Evolutionary conservation across 768 basidiomycete genomes (phyloP), one percentile per base, ranked within the genome.

Genomic region (Termitomyces sp.): DNA sequence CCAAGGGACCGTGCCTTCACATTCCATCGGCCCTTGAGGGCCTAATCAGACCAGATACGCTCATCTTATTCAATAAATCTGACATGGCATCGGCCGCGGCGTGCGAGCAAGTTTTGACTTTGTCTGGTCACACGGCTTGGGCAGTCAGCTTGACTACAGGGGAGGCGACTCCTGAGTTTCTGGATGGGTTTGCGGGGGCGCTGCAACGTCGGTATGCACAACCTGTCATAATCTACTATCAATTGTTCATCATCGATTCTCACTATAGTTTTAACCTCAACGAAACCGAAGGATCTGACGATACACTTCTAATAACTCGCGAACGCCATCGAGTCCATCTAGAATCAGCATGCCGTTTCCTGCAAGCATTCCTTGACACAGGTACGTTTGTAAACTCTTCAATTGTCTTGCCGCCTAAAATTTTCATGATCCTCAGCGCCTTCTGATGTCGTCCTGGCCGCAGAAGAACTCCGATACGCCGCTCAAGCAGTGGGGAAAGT

Each of bases 381-480:
- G 45, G 62, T 56, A 59, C 23, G 58, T 55, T 11, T 50, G 14
- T 28, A 25, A 23, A n/a, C 53, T 27, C 27, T 46, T 54, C 21
- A 39, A 39, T 28, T 39, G 16, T 39, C n/a, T 19, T 32, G 7
- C 16, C 9, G 23, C 47, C 42, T 21, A n/a, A 45, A n/a, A 16
- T 41, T 49, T n/a, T 37, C 48, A 44, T 53, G 12, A 57, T 25
- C 50, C 12, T 34, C 65, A 86, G 86, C 80, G 9, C 63, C 80
- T 1, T 76, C 80, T n/a, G 89, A 94, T 59, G 72, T 94, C 4
- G 91, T 94, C 6, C 67, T 90, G 11, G 91, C 83, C 5, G 92
- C 92, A 0, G 94, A 96, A 68, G 91, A 94, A 66, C 76, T 96
- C 25, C 83, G 94, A 25, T 92, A 94, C 66, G 94, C 92, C 2